These are phyloP conservation scores for Berberis vulgaris DNA, from an alignment of 164 flowering plant genomes.

Conservation along the genomic window DNA sequence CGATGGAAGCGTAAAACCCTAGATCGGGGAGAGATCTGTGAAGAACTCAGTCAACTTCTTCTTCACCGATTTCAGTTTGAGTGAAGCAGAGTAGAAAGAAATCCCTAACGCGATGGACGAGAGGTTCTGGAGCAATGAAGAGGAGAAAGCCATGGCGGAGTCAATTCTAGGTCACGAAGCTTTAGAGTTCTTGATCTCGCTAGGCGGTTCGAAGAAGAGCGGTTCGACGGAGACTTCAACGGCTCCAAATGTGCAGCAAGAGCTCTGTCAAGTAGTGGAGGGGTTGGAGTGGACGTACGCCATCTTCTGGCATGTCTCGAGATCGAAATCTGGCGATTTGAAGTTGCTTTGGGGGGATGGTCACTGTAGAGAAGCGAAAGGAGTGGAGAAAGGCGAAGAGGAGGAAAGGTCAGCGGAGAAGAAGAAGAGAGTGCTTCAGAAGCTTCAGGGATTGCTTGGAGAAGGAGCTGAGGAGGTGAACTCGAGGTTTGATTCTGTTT, in stretches of 20 bases:
- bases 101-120: too few species aligned
- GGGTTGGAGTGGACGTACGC: constrained; percentile 65
- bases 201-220: constrained; percentile 21
- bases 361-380: constrained; percentile 32
- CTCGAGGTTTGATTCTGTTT: constrained; percentile 28
- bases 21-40: too few species aligned
- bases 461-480: constrained; percentile 36
- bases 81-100: too few species aligned
- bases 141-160: constrained; percentile 48
- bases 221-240: constrained; percentile 23
- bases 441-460: constrained; percentile 48
- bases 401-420: constrained; percentile 12
- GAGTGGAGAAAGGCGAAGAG: constrained; percentile 5
- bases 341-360: constrained; percentile 73
- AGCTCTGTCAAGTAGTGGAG: constrained; percentile 44
- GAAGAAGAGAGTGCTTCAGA: constrained; percentile 50
- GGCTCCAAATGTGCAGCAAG: constrained; percentile 29
- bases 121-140: constrained; percentile 29
- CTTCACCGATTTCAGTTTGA: too few species aligned
- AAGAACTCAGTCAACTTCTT: too few species aligned
- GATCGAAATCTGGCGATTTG: constrained; percentile 45
- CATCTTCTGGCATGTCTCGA: constrained; percentile 59
- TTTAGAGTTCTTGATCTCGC: constrained; percentile 32
- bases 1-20: too few species aligned
- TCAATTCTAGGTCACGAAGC: constrained; percentile 54